Percentiles rank a stretch among this genome's conserved stretches.
phyloP scores from a whole-genome alignment of 768 basidiomycete species.

The Termitomyces sp. region DNA sequence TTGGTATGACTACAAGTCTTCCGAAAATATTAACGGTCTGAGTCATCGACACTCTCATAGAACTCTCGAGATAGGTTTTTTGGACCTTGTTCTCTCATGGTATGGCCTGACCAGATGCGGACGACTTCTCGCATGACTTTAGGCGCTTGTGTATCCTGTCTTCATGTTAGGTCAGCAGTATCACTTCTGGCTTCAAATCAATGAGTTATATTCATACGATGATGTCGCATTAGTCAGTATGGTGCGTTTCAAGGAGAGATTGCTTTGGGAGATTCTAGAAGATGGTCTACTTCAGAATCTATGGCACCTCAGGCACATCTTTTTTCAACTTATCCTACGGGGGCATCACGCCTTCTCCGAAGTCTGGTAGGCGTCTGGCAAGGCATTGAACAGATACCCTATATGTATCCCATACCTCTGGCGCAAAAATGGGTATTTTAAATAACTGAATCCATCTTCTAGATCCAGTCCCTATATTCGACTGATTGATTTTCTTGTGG shows the following conservation, averaged over 20 bases:
- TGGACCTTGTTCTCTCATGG: background rate
- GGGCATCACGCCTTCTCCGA: background rate
- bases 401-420: background rate
- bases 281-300: background rate
- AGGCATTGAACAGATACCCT: background rate
- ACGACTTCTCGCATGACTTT: background rate
- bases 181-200: background rate
- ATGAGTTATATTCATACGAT: background rate
- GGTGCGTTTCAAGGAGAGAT: background rate
- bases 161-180: background rate
- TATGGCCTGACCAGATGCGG: background rate
- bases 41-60: background rate
- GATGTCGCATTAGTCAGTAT: background rate
- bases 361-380: background rate
- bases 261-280: background rate
- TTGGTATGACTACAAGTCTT: background rate
- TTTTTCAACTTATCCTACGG: background rate
- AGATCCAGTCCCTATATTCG: background rate
- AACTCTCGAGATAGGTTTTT: background rate
- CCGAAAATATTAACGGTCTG: background rate
- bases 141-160: background rate
- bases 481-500: conserved; percentile 4
- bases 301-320: background rate
- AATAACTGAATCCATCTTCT: background rate
- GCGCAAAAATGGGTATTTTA: background rate